Percentiles rank a stretch among this genome's conserved stretches.
phyloP scores from a whole-genome alignment of 139 green algal genomes.

The Yamagishiella unicocca region DNA sequence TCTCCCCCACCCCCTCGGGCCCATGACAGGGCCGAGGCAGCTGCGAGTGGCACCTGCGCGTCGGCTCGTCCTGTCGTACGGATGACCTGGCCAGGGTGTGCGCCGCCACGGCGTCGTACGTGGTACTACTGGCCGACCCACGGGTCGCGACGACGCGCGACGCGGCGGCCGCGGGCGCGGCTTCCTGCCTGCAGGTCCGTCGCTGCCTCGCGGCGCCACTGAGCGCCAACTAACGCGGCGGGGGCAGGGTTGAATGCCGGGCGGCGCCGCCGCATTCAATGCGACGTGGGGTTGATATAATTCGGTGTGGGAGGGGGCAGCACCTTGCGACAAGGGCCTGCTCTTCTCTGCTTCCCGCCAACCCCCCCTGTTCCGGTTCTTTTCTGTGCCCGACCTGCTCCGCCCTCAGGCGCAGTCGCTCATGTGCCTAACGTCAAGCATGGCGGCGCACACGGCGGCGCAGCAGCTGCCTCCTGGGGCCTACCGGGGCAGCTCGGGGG shows the following conservation, averaged over 20 bases:
- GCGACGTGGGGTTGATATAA: too few relatives aligned
- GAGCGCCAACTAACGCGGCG: too few relatives aligned
- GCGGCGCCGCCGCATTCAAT: too few relatives aligned
- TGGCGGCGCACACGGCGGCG: too few relatives aligned
- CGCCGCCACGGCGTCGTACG: neutral
- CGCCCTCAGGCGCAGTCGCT: slow-evolving; percentile 26
- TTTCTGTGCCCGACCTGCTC: neutral
- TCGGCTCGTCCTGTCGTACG: slow-evolving; percentile 11
- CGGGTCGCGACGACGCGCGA: neutral
- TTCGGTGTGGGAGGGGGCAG: too few relatives aligned
- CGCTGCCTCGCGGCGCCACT: too few relatives aligned
- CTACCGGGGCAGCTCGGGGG: neutral
- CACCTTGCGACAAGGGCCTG: too few relatives aligned
- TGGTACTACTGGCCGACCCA: slow-evolving; percentile 41
- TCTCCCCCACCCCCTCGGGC: neutral
- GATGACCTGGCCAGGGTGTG: slow-evolving; percentile 34
- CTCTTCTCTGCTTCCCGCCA: too few relatives aligned
- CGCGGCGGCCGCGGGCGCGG: slow-evolving; percentile 14
- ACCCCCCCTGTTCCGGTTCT: too few relatives aligned
- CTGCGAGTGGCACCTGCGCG: slow-evolving; percentile 40
- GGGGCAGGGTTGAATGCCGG: too few relatives aligned
- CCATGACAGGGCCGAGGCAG: neutral
- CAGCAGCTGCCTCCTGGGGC: neutral
- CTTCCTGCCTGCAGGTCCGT: slow-evolving; percentile 27
- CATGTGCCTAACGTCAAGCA: slow-evolving; percentile 37